phyloP scores from a whole-genome alignment of 371 early-diverging fungal species.

The Astathelohania contejeani region DNA sequence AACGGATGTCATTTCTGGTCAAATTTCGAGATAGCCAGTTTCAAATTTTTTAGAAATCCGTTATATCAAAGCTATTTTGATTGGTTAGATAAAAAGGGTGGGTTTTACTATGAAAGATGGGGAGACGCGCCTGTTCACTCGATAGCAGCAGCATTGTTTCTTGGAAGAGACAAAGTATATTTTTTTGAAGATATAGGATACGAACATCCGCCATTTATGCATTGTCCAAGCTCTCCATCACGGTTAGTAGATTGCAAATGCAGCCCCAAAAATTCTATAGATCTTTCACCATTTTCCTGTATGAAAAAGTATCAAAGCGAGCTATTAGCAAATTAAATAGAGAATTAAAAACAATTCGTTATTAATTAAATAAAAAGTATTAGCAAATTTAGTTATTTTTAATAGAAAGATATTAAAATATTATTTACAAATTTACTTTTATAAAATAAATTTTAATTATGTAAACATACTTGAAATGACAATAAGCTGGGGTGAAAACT shows the following conservation, averaged over 20 bases:
- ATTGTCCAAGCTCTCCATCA: constrained; percentile 45
- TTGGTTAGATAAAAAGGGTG: constrained; percentile 63
- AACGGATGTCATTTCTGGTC: constrained; percentile 77
- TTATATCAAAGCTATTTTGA: constrained; percentile 62
- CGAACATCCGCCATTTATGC: constrained; percentile 49
- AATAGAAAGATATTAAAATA: too few relatives aligned
- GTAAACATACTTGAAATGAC: too few relatives aligned
- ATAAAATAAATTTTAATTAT: too few relatives aligned
- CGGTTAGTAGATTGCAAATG: constrained; percentile 42
- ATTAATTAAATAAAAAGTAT: too few relatives aligned
- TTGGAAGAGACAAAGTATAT: constrained; percentile 59
- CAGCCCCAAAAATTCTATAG: constrained; percentile 32
- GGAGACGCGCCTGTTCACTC: constrained; percentile 87
- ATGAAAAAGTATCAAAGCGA: constrained; percentile 29
- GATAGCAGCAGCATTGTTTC: constrained; percentile 58
- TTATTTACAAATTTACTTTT: too few relatives aligned
- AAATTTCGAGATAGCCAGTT: constrained; percentile 78
- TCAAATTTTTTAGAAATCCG: constrained; percentile 60
- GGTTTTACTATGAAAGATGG: constrained; percentile 81
- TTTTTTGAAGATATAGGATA: constrained; percentile 61
- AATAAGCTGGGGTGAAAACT: too few relatives aligned
- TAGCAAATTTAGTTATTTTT: too few relatives aligned
- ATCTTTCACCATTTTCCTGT: constrained; percentile 31
- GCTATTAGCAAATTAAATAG: neutral
- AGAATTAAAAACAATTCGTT: too few relatives aligned